Conservation (phyloP, 345 rosid species). For the Arabis alpina region DNA sequence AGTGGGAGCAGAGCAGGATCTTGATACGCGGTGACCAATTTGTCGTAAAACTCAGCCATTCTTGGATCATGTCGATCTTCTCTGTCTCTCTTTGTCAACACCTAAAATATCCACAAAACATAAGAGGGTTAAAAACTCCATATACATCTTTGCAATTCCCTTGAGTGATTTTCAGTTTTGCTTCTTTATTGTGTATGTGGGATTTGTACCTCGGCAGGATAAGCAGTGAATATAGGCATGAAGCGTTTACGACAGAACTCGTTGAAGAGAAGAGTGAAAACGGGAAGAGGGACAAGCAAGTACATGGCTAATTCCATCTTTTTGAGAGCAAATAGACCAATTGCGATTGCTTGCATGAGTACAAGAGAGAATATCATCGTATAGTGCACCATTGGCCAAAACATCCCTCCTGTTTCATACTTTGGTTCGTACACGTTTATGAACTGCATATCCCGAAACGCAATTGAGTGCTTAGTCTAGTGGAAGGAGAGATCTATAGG, state of each 20-base stretch:
- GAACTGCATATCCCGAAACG: slow-evolving; percentile 59
- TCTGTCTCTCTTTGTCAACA: slow-evolving; percentile 74
- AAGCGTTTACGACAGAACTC: slow-evolving; percentile 97
- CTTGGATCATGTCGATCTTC: slow-evolving; percentile 59
- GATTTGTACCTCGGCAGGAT: slow-evolving; percentile 84
- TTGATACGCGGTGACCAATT: slow-evolving; percentile 66
- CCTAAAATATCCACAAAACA: slow-evolving; percentile 48
- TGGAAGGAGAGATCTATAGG: background rate
- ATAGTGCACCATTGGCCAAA: slow-evolving; percentile 96
- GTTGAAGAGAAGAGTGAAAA: slow-evolving; percentile 86
- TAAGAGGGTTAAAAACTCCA: background rate
- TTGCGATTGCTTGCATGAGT: slow-evolving; percentile 90
- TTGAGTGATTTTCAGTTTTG: background rate
- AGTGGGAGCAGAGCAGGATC: slow-evolving; percentile 81
- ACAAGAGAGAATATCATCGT: slow-evolving; percentile 85
- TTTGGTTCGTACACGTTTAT: slow-evolving; percentile 79
- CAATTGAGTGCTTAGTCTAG: slow-evolving; percentile 1
- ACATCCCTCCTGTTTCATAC: slow-evolving; percentile 89
- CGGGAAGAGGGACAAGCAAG: slow-evolving; percentile 73
- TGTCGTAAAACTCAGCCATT: slow-evolving; percentile 64
- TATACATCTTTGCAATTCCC: background rate
- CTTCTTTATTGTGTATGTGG: background rate
- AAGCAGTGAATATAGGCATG: slow-evolving; percentile 72
- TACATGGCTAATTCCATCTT: slow-evolving; percentile 75
- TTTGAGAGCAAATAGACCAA: slow-evolving; percentile 81